Base-by-base conservation (phyloP, 116 monocot genomes). In the Papilionanthe hybrid region DNA sequence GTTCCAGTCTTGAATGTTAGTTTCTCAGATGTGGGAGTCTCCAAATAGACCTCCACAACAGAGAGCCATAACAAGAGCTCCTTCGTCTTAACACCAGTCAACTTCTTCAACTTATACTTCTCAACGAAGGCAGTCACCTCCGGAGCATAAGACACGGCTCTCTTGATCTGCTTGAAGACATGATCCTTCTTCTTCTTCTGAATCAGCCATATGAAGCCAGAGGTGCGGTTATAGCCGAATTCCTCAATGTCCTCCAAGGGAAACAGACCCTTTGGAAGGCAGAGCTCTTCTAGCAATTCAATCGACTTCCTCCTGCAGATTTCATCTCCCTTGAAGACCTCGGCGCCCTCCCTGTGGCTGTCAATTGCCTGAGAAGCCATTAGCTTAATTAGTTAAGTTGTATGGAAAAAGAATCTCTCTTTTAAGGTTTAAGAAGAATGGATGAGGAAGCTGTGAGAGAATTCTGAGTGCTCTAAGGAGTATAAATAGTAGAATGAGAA, bases 11-110 rank as follows among this genome's bases (percentile, higher is more conserved):
- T 69, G 69, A 69, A 69, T 32, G 69, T 69, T 13, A 69, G 32
- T 32, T 85, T 85, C 75, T 78, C 85, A 0, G 81, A 81, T 0
- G 77, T 42, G 5, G 85, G 85, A 13, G 75, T 80, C 27, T 80
- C 85, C 32, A 32, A 81, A n/a, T 85, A 85, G 72, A 81, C 75
- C 78, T 84, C 85, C 13, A 73, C 80, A 32, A 87, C 81, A 17
- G 84, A 78, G 17, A 87, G 81, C 84, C 87, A 87, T 19, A 84
- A 18, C 27, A 87, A 72, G 12, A 87, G 79, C 75, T 82, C 87
- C 79, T 76, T 85, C 0, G 79, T 77, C 85, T 85, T 88, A 44
- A 88, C 88, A 15, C 88, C 84, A 0, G 79, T 72, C 77, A 85
- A 57, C 84, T 80, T 84, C 68, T 72, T 80, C 80, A 84, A 47